Conservation (phyloP, 2,329 filamentous ascomycete genomes). For the Aciculosporium take region DNA sequence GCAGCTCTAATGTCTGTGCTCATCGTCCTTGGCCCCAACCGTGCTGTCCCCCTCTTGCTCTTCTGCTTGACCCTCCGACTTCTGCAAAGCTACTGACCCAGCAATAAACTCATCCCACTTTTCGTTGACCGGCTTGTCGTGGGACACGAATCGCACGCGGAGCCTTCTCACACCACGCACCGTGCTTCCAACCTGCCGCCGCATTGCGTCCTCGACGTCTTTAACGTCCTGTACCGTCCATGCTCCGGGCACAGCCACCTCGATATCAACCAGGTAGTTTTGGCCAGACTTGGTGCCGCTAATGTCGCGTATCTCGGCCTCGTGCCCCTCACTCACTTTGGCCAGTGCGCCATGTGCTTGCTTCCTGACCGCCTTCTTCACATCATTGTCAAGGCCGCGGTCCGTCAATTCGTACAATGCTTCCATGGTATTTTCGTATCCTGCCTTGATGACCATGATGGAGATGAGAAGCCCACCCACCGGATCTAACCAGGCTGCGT, state of each 20-base stretch:
- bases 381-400: conserved; percentile 70
- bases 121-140: conserved; percentile 42
- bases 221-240: conserved; percentile 64
- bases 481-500: conserved; percentile 86
- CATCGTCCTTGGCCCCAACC: conserved; percentile 18
- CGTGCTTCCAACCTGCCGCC: conserved; percentile 57
- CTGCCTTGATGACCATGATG: conserved; percentile 81
- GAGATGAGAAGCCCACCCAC: conserved; percentile 88
- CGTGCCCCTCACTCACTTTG: conserved; percentile 35
- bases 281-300: conserved; percentile 91
- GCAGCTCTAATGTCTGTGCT: conserved; percentile 15
- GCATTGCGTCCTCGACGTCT: conserved; percentile 57
- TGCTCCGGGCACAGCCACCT: conserved; percentile 60
- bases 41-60: conserved; percentile 22
- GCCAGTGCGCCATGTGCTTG: conserved; percentile 47
- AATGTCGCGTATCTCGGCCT: conserved; percentile 61
- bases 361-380: conserved; percentile 56
- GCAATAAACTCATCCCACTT: conserved; percentile 67
- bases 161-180: conserved; percentile 76
- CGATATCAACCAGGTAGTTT: conserved; percentile 86
- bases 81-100: conserved; percentile 34
- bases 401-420: conserved; percentile 86
- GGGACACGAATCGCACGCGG: conserved; percentile 68
- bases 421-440: conserved; percentile 68
- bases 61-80: conserved; percentile 49